A percentile compares a stretch with the other conserved stretches of the same genome.
Evolutionary conservation across 345 rosid species (phyloP).

Genomic region (Acer campestre): DNA sequence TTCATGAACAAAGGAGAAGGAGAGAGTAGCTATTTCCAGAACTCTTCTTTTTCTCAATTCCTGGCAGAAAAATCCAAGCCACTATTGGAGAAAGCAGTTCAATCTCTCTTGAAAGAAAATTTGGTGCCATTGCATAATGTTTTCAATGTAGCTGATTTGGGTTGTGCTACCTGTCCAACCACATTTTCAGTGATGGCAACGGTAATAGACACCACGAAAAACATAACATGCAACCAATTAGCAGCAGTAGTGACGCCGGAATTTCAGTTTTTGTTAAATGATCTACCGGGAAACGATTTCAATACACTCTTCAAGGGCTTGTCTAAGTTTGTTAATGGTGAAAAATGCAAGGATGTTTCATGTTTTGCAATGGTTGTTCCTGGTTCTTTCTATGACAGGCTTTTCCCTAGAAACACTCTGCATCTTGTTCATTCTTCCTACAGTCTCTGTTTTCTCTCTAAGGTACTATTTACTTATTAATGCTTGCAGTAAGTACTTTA

Average conservation of each 20-base stretch:
- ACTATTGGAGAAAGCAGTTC: constrained; percentile 1
- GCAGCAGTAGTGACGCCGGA: constrained; percentile 3
- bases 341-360: neutral
- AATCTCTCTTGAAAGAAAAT: constrained; percentile 11
- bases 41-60: constrained; percentile 12
- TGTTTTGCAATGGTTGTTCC: constrained; percentile 22
- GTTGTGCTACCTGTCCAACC: constrained; percentile 26
- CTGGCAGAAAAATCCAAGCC: constrained; percentile 12
- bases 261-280: constrained; percentile 12
- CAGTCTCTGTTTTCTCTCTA: constrained; percentile 31
- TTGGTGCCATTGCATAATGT: neutral
- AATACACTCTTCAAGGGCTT: constrained; percentile 23
- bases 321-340: neutral
- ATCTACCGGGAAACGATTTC: constrained; percentile 22
- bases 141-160: constrained; percentile 26
- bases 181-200: constrained; percentile 14
- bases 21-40: constrained; percentile 18
- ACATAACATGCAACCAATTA: neutral
- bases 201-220: neutral
- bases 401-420: constrained; percentile 20
- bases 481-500: too few species aligned
- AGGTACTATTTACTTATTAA: constrained; percentile 8
- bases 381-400: constrained; percentile 29
- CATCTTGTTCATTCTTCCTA: constrained; percentile 27
- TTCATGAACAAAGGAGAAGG: constrained; percentile 34